Base-by-base conservation (phyloP, 441 rosid genomes). In the Eugenia klotzschiana region DNA sequence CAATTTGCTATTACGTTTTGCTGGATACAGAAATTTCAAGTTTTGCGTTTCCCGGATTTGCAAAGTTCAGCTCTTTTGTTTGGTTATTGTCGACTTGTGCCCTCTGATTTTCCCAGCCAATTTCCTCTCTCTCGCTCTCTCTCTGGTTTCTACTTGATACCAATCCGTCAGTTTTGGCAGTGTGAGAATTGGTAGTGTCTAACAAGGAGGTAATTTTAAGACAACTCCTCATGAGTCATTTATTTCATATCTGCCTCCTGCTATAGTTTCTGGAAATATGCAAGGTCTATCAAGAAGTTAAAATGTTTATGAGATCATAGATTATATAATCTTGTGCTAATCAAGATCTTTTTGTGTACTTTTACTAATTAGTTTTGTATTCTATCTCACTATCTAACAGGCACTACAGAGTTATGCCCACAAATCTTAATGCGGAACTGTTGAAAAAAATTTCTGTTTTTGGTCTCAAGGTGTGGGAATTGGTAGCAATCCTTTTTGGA, bases 401-500 rank as follows among this genome's bases (percentile, higher is more conserved):
- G 77, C 46, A 20, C 79, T 51, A 3, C 51, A 52, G 37, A 50
- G 81, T 79, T 11, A 84, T 84, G 85, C 79, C 79, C 51, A 22
- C 82, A n/a, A 56, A 80, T 57, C 85, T 84, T 51, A 49, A 60
- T 40, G 26, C 51, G 23, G 79, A 54, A 49, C 53, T 84, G 80
- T 84, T 79, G n/a, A 58, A 79, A 33, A 83, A 43, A 40, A 84
- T 82, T 18, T 83, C 85, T 25, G 27, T 80, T 37, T 54, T 83
- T 22, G 85, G 80, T 84, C 82, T 84, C 37, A 84, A 60, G 82
- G 60, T 80, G 37, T 84, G 85, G 85, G 82, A 43, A 29, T 51
- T 84, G 85, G 82, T 80, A 43, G 82, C 64, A 5, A 57, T 84
- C 73, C 22, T 84, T n/a, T 79, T 74, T 26, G 60, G 46, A 26